Conservation (phyloP, 345 rosid species). For the Citrus glauca region DNA sequence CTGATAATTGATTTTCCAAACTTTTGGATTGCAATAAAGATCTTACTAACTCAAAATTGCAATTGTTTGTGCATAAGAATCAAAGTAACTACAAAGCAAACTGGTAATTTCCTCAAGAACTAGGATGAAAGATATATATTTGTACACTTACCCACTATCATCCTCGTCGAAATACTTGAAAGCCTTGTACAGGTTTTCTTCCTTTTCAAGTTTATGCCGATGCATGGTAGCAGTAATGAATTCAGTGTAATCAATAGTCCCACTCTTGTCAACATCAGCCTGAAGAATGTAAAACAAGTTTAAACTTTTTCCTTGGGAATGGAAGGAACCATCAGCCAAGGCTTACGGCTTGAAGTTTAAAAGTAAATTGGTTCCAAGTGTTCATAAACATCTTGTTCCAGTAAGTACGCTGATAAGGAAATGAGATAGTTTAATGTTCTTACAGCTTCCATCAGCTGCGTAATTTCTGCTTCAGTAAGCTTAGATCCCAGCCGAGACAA, state of each 20-base stretch:
- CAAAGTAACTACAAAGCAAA: not conserved
- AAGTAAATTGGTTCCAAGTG: not conserved
- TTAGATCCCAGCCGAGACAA: slow-evolving; percentile 74
- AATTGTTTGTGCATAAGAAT: not conserved
- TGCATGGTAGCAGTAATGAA: slow-evolving; percentile 91
- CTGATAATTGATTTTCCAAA: not conserved
- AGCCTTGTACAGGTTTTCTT: slow-evolving; percentile 67
- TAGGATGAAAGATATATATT: not conserved
- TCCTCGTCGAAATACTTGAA: slow-evolving; percentile 82
- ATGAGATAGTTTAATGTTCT: slow-evolving; percentile 18
- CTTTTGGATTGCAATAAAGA: not conserved
- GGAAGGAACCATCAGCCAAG: not conserved
- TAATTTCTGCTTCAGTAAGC: slow-evolving; percentile 68
- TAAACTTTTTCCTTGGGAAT: not conserved
- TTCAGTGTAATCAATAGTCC: slow-evolving; percentile 82
- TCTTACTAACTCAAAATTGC: not conserved
- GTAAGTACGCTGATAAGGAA: not conserved
- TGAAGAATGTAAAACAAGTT: slow-evolving; percentile 23
- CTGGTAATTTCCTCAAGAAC: not conserved
- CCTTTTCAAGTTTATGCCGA: slow-evolving; percentile 72
- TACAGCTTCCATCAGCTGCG: slow-evolving; percentile 96
- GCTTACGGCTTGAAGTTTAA: not conserved
- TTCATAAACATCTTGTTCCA: not conserved
- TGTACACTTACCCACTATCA: slow-evolving; percentile 56
- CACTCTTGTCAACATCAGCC: slow-evolving; percentile 92